Percentiles rank a stretch among this genome's conserved stretches.
Evolutionary conservation across 208 protist genomes (phyloP).

Genomic region (Leishmania major): DNA sequence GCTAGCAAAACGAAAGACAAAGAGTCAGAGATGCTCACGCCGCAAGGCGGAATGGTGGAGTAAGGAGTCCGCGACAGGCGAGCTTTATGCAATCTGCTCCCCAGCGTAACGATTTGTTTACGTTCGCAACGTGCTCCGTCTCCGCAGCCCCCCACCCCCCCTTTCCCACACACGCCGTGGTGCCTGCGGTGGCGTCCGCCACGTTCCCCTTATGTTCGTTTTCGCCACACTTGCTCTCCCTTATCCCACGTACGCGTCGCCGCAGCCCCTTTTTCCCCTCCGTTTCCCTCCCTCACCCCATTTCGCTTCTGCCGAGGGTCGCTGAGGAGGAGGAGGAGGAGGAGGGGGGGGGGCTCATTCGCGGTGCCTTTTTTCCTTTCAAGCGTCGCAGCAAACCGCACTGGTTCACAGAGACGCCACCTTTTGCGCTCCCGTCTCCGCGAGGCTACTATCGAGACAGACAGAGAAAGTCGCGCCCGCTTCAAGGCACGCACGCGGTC

Average conservation of each 20-base stretch:
- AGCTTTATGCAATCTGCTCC: not conserved
- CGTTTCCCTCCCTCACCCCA: not conserved
- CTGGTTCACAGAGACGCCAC: not conserved
- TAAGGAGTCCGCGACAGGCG: not conserved
- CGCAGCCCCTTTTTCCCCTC: not conserved
- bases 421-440: not conserved
- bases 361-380: too few species aligned
- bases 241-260: not conserved
- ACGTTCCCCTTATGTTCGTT: not conserved
- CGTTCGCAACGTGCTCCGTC: not conserved
- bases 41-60: not conserved
- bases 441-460: not conserved
- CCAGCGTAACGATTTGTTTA: not conserved
- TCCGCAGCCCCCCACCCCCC: not conserved
- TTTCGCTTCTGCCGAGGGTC: not conserved
- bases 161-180: not conserved
- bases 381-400: not conserved
- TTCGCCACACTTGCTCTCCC: not conserved
- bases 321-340: not conserved
- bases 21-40: not conserved
- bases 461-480: not conserved
- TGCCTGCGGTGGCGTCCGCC: not conserved
- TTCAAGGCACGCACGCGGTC: not conserved
- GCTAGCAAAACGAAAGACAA: not conserved
- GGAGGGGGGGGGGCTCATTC: not conserved